Base-by-base conservation (phyloP, 1,284 basidiomycete species). In the Xerocomus minutiporus region DNA sequence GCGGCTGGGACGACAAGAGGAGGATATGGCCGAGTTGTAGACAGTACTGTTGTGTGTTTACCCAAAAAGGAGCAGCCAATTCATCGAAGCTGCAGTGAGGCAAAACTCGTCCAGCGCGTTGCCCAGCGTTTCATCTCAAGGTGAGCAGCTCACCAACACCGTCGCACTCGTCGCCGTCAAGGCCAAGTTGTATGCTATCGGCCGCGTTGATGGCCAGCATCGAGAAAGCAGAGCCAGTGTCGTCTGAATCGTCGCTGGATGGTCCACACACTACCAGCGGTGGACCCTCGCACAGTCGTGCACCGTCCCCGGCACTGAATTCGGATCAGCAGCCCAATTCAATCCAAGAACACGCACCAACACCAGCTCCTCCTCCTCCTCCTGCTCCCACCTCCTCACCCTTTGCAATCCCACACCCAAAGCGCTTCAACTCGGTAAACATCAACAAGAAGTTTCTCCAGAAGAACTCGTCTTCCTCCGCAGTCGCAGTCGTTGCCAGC, bases 401-500 rank as follows among this genome's bases (percentile, higher is more conserved):
- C 11, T 70, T 67, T 23, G 62, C 63, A 13, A 59, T 67, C 4
- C 77, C 82, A 0, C 86, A 86, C 52, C 83, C 85, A 45, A 94
- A 93, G 78, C 85, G 88, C 64, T 96, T 94, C 71, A 89, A 76
- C 62, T 81, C 91, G 29, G 81, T 91, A 60, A 92, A 91, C 67
- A 91, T 96, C 71, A 95, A 90, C 76, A 94, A 93, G 80, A 92
- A 91, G 71, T 97, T 96, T 69, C 75, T 96, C 46, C 88, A 91
- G 74, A 93, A 94, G 77, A 87, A 86, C 50, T 80, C 82, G 7
- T 15, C 59, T 13, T 56, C 67, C 32, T 50, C 69, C 5, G 67
- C 80, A 32, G 63, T 75, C 35, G 74, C 80, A 8, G 50, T 51
- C 28, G 57, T 61, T 51, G 68, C 74, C 47, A 65, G 71, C 46